Evolutionary conservation across 1,139 yeast genomes (phyloP).

Genomic region (Saccharomyces hybrid): DNA sequence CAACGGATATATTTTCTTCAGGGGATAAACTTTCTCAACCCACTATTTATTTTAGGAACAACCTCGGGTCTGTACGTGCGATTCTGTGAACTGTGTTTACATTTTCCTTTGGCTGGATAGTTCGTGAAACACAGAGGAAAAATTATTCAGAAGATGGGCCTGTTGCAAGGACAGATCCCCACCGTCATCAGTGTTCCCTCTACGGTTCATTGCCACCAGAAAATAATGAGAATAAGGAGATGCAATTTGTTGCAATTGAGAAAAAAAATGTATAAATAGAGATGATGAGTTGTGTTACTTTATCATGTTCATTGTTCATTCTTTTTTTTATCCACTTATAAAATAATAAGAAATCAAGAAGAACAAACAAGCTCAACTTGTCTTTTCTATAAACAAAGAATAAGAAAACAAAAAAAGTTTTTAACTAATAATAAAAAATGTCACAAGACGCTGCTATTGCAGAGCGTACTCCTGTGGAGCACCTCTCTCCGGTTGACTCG

Average conservation of each 20-base stretch:
- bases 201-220: not conserved
- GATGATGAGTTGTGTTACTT: not conserved
- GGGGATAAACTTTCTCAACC: not conserved
- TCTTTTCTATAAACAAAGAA: not conserved
- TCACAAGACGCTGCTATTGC: slow-evolving; percentile 1
- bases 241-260: not conserved
- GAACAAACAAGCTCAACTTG: not conserved
- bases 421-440: not conserved
- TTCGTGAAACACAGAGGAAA: not conserved
- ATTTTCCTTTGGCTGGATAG: not conserved
- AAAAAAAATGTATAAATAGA: not conserved
- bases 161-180: not conserved
- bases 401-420: not conserved
- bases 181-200: not conserved
- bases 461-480: slow-evolving; percentile 4
- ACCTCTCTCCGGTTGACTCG: slow-evolving; percentile 1
- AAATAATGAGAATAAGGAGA: not conserved
- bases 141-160: not conserved
- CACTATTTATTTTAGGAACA: not conserved
- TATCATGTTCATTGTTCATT: not conserved
- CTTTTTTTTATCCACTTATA: not conserved
- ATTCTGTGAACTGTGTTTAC: not conserved
- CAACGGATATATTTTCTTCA: not conserved
- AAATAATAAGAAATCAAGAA: not conserved
- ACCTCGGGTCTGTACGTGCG: not conserved